A percentile compares a stretch with the other conserved stretches of the same genome.
Conservation (phyloP, 768 basidiomycete species). For the Mycena filopes region DNA sequence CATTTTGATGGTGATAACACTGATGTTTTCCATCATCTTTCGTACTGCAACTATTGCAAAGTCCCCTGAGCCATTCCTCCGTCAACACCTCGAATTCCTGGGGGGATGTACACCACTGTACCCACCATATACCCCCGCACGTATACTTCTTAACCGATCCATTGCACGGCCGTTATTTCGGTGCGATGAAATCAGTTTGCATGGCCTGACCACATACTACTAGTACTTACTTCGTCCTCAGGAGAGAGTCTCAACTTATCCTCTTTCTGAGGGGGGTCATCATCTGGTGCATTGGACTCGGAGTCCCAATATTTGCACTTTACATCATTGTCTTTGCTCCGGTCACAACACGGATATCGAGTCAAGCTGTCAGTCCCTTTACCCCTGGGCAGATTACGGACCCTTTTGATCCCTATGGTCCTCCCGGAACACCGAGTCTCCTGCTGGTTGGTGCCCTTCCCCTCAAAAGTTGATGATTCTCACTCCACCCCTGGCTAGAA, state of each 20-base stretch:
- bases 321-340: background rate
- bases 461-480: too few species aligned
- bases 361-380: background rate
- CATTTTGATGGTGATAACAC: too few species aligned
- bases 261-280: background rate
- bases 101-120: background rate
- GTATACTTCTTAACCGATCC: background rate
- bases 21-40: background rate
- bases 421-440: too few species aligned
- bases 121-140: background rate
- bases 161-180: background rate
- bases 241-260: background rate
- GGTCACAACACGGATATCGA: background rate
- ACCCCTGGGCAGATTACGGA: too few species aligned
- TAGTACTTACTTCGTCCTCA: background rate
- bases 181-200: background rate
- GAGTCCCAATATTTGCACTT: background rate
- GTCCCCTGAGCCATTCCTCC: background rate
- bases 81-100: background rate
- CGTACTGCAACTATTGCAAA: background rate
- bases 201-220: background rate
- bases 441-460: too few species aligned
- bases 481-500: too few species aligned
- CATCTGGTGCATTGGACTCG: background rate
- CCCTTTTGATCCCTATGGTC: too few species aligned